Base-by-base conservation (phyloP, 805 yeast species). In the Brettanomyces anomalus region DNA sequence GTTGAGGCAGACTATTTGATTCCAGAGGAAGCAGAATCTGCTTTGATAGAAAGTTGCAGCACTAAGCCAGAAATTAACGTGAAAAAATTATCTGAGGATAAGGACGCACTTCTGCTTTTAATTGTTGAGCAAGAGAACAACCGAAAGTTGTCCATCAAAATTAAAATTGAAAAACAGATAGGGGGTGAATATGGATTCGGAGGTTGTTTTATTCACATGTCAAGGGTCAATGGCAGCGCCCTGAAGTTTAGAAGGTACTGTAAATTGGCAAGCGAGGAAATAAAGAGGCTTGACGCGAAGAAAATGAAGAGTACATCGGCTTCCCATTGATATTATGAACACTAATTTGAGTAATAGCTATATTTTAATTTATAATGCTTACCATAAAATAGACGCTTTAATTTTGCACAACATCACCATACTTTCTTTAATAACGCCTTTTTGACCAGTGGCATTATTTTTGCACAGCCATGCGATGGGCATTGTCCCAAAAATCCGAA, bases 171-270 rank as follows among this genome's bases (percentile, higher is more conserved):
- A 30, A 57, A 53, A 32, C 56, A 53, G 24, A 54, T 57, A 15
- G 64, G 63, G 3, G 42, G 46, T 13, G 61, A 59, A 35, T 59
- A 46, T 45, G 65, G 64, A 14, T 61, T 61, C 40, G 54, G 60
- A 4, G 65, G 65, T 3, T 59, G 64, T 42, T 55, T 54, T 26
- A 43, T 59, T 5, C 55, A 53, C 16, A 36, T 61, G 17, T 32
- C 41, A 6, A 57, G 51, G 37, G 24, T 49, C 8, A 46, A 47
- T 4, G 62, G 63, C 2, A 42, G 46, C 10, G 41, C 43, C 16
- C 51, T 49, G 11, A 43, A 48, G 10, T 51, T 51, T 31, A 38
- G 43, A 31, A 37, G 45, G 8, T 58, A 56, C 42, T 52, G 60
- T 39, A 44, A 45, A 6, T 43, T 45, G 10, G 42, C 52, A 31